Evolutionary conservation across 2,329 filamentous ascomycete species (phyloP).

Genomic region (Colletotrichum costaricense): DNA sequence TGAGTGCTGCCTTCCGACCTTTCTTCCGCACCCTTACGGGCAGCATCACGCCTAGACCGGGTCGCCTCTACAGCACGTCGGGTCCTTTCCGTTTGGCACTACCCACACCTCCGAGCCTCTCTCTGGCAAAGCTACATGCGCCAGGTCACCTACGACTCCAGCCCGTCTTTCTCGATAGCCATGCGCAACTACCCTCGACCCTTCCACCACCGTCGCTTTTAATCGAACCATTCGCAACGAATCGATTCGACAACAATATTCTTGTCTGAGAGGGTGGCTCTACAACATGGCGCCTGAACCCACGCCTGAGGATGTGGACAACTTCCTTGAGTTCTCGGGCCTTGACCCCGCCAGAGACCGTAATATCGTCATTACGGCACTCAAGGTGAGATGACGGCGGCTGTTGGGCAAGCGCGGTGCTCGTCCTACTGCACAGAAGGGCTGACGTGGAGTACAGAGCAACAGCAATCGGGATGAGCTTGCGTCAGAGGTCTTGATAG

Average conservation of each 20-base stretch:
- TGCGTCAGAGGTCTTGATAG: conserved; percentile 40
- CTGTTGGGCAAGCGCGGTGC: background rate
- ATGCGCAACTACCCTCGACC: conserved; percentile 3
- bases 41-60: background rate
- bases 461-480: conserved; percentile 60
- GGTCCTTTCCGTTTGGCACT: conserved; percentile 6
- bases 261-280: conserved; percentile 24
- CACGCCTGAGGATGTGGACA: conserved; percentile 49
- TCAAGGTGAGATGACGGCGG: conserved; percentile 48
- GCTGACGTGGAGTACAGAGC: conserved; percentile 46
- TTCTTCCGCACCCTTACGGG: background rate
- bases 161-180: conserved; percentile 1
- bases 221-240: background rate
- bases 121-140: conserved; percentile 25
- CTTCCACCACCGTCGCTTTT: background rate
- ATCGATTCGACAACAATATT: background rate
- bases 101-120: background rate
- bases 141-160: background rate
- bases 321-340: conserved; percentile 55
- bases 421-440: background rate
- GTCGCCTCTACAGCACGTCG: background rate
- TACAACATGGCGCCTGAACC: conserved; percentile 45
- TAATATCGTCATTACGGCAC: conserved; percentile 51
- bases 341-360: conserved; percentile 51
- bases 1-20: background rate